Base-by-base conservation (phyloP, 2,329 filamentous ascomycete species). In the Clonostachys sp. region DNA sequence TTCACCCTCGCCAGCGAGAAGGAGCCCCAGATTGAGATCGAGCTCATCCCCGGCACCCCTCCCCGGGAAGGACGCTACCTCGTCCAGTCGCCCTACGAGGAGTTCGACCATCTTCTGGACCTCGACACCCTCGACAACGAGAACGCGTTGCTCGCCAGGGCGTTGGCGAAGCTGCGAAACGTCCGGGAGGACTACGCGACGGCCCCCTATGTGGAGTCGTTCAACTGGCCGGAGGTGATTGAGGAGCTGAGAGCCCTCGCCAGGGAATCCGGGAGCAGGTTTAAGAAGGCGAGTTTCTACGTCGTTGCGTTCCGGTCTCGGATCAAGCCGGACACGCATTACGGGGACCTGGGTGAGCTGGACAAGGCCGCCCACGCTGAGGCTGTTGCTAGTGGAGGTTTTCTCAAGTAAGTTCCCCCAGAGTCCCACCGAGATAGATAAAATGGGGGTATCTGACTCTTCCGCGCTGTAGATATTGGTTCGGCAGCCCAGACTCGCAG, bases 251-350 rank as follows among this genome's bases (percentile, higher is more conserved):
- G 68, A 48, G 59, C 70, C 2, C 70, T 91, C 4, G 67, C 73
- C 12, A 61, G 67, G 9, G 74, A 64, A 13, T 42, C 41, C 7
- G 62, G 75, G 12, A 67, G 67, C 6, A 51, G 48, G 3, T 92
- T 87, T 82, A 77, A 72, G 46, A 71, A 76, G 50, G 78, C 75
- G 44, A 75, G 72, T 30, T 95, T 92, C 70, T 95, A 92, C 67
- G 83, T 94, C 48, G 90, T 96, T 39, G 85, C 85, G 5, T 96
- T 96, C 67, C 80, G 89, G 14, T 92, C 87, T 6, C 78, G 75
- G 53, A 80, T 96, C 48, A 82, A 83, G 36, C 73, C 78, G 3
- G 78, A 74, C 12, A 86, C 85, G 2, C 81, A 89, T 52, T 81
- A 82, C 50, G 78, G 79, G 12, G 75, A 86, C 49, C 76, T 96